Evolutionary conservation across 2,329 filamentous ascomycete genomes (phyloP).

Genomic region (Byssochlamys sp.): DNA sequence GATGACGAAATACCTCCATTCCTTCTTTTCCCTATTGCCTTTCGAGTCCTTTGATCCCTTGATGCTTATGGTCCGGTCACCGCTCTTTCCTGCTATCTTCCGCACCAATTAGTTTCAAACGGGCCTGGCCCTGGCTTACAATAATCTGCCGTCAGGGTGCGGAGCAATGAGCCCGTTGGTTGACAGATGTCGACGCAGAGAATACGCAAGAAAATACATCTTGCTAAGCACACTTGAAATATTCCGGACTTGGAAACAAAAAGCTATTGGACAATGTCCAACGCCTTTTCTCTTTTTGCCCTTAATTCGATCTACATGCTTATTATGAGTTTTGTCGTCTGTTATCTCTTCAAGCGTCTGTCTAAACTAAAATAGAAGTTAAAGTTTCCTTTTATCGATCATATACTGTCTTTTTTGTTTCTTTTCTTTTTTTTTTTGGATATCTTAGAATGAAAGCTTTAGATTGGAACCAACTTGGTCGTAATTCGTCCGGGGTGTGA

Average conservation of each 20-base stretch:
- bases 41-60: background rate
- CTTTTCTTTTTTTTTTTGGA: constrained; percentile 5
- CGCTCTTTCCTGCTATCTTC: background rate
- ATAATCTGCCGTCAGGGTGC: background rate
- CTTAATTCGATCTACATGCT: too few species aligned
- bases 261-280: background rate
- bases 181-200: background rate
- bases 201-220: background rate
- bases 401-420: background rate
- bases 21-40: background rate
- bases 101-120: background rate
- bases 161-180: background rate
- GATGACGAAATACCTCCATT: background rate
- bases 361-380: too few species aligned
- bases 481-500: too few species aligned
- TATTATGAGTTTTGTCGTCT: background rate
- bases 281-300: background rate
- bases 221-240: background rate
- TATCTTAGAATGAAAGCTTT: background rate
- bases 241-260: background rate
- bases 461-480: background rate
- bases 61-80: background rate
- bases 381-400: too few species aligned
- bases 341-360: too few species aligned
- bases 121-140: background rate